A percentile compares a stretch with the other conserved stretches of the same genome.
Evolutionary conservation across 495 filamentous ascomycete genomes (phyloP).

Genomic region (Rhypophila decipiens): DNA sequence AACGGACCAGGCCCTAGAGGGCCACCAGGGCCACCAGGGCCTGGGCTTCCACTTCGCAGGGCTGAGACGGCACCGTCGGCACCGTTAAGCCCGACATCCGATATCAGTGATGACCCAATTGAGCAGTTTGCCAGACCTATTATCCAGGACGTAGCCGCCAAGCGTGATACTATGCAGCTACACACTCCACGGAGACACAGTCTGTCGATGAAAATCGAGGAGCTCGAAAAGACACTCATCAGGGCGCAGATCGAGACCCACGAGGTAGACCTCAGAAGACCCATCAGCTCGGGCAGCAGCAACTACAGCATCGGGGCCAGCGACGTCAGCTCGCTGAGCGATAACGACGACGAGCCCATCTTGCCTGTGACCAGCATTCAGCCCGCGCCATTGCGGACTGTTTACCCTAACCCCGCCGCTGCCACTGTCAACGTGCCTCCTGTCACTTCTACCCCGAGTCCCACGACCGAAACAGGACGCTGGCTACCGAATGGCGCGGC

Average conservation of each 20-base stretch:
- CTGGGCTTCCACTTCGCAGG: no score
- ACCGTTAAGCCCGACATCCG: background rate
- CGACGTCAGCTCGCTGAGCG: background rate
- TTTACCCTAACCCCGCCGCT: background rate
- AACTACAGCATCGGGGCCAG: background rate
- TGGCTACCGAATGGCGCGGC: no score
- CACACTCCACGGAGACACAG: constrained; percentile 29
- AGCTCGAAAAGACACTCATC: constrained; percentile 26
- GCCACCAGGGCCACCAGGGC: no score
- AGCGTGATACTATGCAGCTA: constrained; percentile 36
- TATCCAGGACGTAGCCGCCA: constrained; percentile 35
- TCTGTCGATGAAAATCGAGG: constrained; percentile 41
- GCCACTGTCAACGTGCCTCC: background rate
- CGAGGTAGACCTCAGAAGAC: background rate
- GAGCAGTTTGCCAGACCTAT: constrained; percentile 25
- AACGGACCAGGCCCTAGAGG: no score
- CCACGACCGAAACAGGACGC: background rate
- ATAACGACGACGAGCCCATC: constrained; percentile 15
- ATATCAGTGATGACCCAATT: constrained; percentile 16
- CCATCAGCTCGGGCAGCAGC: constrained; percentile 4
- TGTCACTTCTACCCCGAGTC: constrained; percentile 5
- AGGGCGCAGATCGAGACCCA: constrained; percentile 11
- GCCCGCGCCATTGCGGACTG: constrained; percentile 17
- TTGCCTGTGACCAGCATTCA: constrained; percentile 12
- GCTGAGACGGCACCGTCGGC: no score